Evolutionary conservation across 495 filamentous ascomycete species (phyloP).

Genomic region (Xanthoparmelia taractica): DNA sequence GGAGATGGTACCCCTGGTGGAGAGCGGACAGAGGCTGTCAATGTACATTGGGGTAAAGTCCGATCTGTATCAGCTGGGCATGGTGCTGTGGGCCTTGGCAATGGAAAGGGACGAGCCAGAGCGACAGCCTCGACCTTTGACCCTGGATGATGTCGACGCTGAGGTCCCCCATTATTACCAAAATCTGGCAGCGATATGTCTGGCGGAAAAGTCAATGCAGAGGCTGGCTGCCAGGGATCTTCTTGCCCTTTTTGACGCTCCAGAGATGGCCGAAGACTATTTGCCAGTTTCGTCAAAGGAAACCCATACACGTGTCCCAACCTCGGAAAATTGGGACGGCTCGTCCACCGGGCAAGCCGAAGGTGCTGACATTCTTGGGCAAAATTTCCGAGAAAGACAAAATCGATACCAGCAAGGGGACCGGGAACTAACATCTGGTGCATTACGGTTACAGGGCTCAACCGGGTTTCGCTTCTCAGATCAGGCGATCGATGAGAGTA

Average conservation of each 20-base stretch:
- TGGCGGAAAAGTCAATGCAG: constrained; percentile 48
- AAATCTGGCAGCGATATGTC: constrained; percentile 50
- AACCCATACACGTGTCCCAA: neutral
- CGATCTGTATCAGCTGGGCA: constrained; percentile 89
- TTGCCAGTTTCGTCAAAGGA: constrained; percentile 2
- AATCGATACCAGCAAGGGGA: constrained; percentile 5
- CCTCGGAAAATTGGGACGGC: neutral
- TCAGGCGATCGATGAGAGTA: constrained; percentile 5
- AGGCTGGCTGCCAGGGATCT: constrained; percentile 52
- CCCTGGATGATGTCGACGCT: constrained; percentile 33
- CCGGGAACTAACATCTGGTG: neutral
- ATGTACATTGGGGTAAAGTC: constrained; percentile 99
- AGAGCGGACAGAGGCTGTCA: constrained; percentile 84
- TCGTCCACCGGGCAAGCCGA: neutral
- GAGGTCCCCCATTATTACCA: constrained; percentile 52
- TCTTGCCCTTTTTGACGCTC: constrained; percentile 25
- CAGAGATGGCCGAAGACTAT: constrained; percentile 4
- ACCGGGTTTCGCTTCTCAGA: neutral
- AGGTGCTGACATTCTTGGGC: constrained; percentile 6
- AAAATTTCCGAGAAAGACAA: constrained; percentile 8
- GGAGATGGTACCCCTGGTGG: constrained; percentile 78
- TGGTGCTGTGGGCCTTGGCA: constrained; percentile 93
- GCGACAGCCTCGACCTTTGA: constrained; percentile 62
- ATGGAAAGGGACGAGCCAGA: constrained; percentile 88
- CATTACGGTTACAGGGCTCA: neutral